Conservation (phyloP, 768 basidiomycete genomes). For the Fomitopsis serialis region DNA sequence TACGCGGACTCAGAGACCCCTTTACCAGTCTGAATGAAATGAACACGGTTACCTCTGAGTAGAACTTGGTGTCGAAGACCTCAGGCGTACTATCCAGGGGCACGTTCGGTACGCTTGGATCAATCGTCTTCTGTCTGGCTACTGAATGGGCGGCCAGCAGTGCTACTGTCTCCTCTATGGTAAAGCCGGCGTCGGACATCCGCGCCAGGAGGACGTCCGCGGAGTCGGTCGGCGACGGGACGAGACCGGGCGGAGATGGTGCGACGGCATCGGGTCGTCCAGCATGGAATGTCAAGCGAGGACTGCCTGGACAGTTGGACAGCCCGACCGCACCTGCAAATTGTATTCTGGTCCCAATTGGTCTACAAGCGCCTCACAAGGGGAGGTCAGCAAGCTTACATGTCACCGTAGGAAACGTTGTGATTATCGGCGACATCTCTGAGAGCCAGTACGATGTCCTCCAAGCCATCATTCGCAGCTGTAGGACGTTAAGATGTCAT, state of each 20-base stretch:
- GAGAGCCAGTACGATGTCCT: constrained; percentile 11
- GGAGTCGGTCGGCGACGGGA: constrained; percentile 20
- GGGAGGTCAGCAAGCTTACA: constrained; percentile 5
- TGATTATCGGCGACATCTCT: constrained; percentile 9
- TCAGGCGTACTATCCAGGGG: constrained; percentile 22
- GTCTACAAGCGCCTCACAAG: not conserved
- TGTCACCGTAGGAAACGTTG: constrained; percentile 13
- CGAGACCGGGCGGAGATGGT: constrained; percentile 14
- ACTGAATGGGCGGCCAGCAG: constrained; percentile 19
- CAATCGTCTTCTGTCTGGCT: constrained; percentile 12
- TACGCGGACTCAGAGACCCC: not conserved
- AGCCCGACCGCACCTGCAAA: constrained; percentile 22
- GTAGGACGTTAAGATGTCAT: not conserved
- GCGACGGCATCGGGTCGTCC: constrained; percentile 15
- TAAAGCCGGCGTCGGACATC: constrained; percentile 16
- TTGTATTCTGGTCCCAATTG: constrained; percentile 17
- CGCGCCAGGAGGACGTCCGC: constrained; percentile 16
- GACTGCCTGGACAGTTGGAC: constrained; percentile 18
- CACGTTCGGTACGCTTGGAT: constrained; percentile 8
- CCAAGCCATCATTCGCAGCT: constrained; percentile 13
- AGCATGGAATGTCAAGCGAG: constrained; percentile 15
- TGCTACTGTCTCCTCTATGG: constrained; percentile 11
- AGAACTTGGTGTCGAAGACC: constrained; percentile 23
- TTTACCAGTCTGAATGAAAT: constrained; percentile 6
- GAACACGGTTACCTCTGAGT: constrained; percentile 13